Conservation (phyloP, 768 basidiomycete species). For the Tulasnella sp. region DNA sequence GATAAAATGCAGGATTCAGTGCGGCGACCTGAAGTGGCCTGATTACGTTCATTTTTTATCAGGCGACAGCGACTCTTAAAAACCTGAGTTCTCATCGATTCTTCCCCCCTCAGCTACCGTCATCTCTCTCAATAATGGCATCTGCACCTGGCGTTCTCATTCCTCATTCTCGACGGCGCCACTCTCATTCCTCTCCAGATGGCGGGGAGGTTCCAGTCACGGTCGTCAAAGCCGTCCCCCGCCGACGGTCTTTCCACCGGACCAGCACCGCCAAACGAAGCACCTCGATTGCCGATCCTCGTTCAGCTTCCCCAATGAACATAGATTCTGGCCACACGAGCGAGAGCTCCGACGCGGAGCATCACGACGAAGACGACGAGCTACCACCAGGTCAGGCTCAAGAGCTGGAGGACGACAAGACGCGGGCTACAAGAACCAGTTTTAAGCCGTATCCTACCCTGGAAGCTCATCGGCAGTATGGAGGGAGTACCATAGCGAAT, state of each 20-base stretch:
- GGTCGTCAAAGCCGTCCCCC: neutral
- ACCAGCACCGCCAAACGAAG: slow-evolving; percentile 5
- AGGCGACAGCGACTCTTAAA: neutral
- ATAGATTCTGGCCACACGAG: neutral
- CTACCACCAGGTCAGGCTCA: neutral
- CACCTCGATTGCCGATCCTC: neutral
- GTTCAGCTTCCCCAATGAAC: neutral
- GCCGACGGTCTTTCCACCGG: neutral
- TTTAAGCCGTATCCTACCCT: slow-evolving; percentile 14
- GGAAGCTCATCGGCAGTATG: neutral
- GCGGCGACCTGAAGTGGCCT: neutral
- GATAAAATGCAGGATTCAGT: neutral
- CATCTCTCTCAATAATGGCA: slow-evolving; percentile 11
- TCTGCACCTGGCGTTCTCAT: slow-evolving; percentile 14
- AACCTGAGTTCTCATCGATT: neutral
- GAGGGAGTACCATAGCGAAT: neutral
- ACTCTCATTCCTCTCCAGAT: slow-evolving; percentile 26
- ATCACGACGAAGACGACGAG: neutral
- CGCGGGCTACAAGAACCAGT: slow-evolving; percentile 3
- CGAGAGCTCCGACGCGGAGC: neutral
- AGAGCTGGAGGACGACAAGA: neutral
- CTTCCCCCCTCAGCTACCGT: neutral
- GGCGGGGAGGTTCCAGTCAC: slow-evolving; percentile 6
- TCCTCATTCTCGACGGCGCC: slow-evolving; percentile 13
- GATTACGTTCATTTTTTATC: neutral